Base-by-base conservation (phyloP, 768 basidiomycete species). In the Tylopilus felleus region DNA sequence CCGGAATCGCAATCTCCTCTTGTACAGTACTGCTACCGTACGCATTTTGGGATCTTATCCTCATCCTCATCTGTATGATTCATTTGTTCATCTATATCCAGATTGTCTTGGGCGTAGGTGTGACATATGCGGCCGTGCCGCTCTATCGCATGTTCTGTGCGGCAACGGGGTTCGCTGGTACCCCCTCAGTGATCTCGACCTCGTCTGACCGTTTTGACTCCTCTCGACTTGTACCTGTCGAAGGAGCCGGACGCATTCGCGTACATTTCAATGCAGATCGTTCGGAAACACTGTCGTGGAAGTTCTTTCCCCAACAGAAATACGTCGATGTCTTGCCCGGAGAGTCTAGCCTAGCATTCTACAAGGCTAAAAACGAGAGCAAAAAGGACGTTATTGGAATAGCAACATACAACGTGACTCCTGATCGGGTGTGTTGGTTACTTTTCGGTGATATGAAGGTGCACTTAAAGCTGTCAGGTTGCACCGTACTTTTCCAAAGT, bases 401-500 rank as follows among this genome's bases (percentile, higher is more conserved):
- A 69, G 96, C 95, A 31, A 98, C 97, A 6, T 99, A 99, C 69
- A 99, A 98, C 71, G 96, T 98, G 57, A 96, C 95, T 0, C 97
- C 97, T n/a, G 91, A 93, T 67, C 81, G 95, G 70, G 96, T 97
- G 65, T 43, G 87, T 75, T 9, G 1, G 16, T 25, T 27, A 8
- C 38, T 19, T 38, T 22, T 33, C 16, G 5, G 31, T 36, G n/a
- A 16, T 28, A 12, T 16, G 31, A 47, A 19, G 17, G 28, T 22
- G 22, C 16, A 36, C 41, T 57, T 12, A 49, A 38, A 16, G 21
- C 5, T 21, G 16, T 44, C 47, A 98, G 96, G 81, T 98, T 60
- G 97, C 97, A 9, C 94, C 96, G 0, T 98, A 98, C 71, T 99
- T 99, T 67, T 93, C 95, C 47, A 99, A 99, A 75, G 93, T 99